Conservation (phyloP, 352 stramenopile genomes). For the Globisporangium cylindrosporum region DNA sequence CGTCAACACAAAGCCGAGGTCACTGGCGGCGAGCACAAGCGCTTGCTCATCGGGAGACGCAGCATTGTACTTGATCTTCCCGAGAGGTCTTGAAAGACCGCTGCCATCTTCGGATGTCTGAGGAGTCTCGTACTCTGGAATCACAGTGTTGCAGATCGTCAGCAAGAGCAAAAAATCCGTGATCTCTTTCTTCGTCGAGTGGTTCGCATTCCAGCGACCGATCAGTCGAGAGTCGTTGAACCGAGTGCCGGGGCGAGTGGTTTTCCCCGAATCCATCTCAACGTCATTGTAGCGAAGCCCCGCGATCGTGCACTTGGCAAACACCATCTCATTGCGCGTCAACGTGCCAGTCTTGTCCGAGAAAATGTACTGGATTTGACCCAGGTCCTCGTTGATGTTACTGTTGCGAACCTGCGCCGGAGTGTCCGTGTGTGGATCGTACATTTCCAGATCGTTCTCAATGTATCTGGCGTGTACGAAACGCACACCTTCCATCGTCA, state of each 20-base stretch:
- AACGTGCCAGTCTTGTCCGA: conserved; percentile 88
- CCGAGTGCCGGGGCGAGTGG: conserved; percentile 52
- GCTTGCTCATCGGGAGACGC: conserved; percentile 84
- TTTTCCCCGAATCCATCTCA: conserved; percentile 46
- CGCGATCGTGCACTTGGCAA: conserved; percentile 91
- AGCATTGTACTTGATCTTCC: conserved; percentile 78
- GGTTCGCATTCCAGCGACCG: conserved; percentile 67
- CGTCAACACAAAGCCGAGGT: conserved; percentile 70
- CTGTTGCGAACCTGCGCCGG: conserved; percentile 76
- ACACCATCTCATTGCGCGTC: conserved; percentile 89
- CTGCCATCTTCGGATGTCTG: conserved; percentile 21
- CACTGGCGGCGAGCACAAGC: conserved; percentile 67
- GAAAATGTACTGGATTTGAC: conserved; percentile 90
- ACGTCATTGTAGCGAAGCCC: conserved; percentile 90
- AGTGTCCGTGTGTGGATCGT: conserved; percentile 74
- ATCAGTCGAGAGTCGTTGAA: conserved; percentile 82
- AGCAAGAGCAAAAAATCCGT: conserved; percentile 82
- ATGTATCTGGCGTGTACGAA: conserved; percentile 87
- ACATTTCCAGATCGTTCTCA: conserved; percentile 82
- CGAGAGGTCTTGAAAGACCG: background rate
- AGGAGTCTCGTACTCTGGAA: conserved; percentile 60
- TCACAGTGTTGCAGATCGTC: conserved; percentile 88
- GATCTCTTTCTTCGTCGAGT: conserved; percentile 84
- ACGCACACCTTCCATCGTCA: conserved; percentile 88
- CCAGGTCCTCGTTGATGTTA: conserved; percentile 88